These are phyloP conservation scores for Cylindrodendrum hubeiense DNA, from an alignment of 2,329 filamentous ascomycete species.

Conservation along the genomic window DNA sequence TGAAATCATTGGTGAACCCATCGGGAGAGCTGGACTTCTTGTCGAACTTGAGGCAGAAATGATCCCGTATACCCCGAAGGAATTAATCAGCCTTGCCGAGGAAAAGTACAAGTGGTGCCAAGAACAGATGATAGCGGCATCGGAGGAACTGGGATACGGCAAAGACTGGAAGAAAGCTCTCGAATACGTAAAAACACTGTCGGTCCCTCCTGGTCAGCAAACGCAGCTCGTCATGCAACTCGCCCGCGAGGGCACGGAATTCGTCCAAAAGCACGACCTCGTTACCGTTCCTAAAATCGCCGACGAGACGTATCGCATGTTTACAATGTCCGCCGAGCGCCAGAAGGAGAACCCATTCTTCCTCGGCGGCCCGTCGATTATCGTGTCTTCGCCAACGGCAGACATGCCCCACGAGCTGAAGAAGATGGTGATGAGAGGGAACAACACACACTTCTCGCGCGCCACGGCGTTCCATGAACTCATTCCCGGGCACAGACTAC, in stretches of 20 bases:
- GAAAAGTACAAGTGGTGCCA: constrained; percentile 68
- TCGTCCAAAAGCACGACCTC: constrained; percentile 65
- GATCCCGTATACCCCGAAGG: constrained; percentile 69
- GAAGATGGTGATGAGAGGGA: constrained; percentile 70
- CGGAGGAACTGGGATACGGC: constrained; percentile 60
- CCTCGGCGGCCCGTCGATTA: constrained; percentile 65
- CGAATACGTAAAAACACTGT: constrained; percentile 67
- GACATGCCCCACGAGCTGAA: constrained; percentile 67
- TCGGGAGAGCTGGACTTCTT: constrained; percentile 63
- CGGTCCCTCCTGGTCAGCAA: constrained; percentile 66
- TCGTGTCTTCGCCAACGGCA: constrained; percentile 67
- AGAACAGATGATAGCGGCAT: constrained; percentile 64
- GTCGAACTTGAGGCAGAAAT: constrained; percentile 67
- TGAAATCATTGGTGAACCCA: constrained; percentile 68
- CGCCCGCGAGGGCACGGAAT: constrained; percentile 63
- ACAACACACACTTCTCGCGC: constrained; percentile 68
- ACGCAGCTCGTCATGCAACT: constrained; percentile 64
- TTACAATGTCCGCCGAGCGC: constrained; percentile 65
- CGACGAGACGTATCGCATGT: constrained; percentile 66
- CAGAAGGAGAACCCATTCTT: constrained; percentile 72
- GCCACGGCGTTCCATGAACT: constrained; percentile 73
- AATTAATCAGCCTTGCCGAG: constrained; percentile 64
- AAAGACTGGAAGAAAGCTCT: constrained; percentile 65
- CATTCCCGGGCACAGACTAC: constrained; percentile 69
- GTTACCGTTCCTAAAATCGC: constrained; percentile 67